Evolutionary conservation across 2,329 filamentous ascomycete genomes (phyloP).

Genomic region (Fusarium hainanense): DNA sequence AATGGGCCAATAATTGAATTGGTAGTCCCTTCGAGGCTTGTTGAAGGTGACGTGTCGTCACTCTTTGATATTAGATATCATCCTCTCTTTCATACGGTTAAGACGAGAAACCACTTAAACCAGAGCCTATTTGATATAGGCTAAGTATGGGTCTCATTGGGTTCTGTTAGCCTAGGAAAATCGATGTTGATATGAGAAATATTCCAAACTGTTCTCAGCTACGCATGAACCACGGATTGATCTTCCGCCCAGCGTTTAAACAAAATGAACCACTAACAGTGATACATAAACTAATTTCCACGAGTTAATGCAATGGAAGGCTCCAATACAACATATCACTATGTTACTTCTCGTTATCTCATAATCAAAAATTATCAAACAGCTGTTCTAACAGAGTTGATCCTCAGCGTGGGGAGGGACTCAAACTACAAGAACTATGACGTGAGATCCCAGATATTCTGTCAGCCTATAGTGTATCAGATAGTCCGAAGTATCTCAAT

Average conservation of each 20-base stretch:
- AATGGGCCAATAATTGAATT: rapidly evolving
- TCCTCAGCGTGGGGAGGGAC: background rate
- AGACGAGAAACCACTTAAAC: background rate
- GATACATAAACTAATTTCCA: background rate
- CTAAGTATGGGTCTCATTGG: rapidly evolving
- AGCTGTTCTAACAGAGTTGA: background rate
- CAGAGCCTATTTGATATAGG: rapidly evolving
- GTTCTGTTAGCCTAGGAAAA: background rate
- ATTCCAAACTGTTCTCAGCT: background rate
- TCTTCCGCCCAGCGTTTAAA: background rate
- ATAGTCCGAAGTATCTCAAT: background rate
- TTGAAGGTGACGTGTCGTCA: background rate
- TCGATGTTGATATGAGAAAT: rapidly evolving
- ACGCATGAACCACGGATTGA: background rate
- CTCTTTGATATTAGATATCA: background rate
- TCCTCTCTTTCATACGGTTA: background rate
- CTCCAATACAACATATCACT: rapidly evolving
- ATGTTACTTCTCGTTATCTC: background rate
- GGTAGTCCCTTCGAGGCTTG: background rate
- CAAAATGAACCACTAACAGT: background rate
- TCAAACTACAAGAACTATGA: background rate
- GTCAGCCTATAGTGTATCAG: rapidly evolving
- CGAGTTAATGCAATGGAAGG: no score
- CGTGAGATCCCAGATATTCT: background rate
- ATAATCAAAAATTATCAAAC: background rate